Percentiles rank a stretch among this genome's conserved stretches.
phyloP scores from a whole-genome alignment of 1,139 yeast genomes.

The Zygosaccharomyces pseudobailii region DNA sequence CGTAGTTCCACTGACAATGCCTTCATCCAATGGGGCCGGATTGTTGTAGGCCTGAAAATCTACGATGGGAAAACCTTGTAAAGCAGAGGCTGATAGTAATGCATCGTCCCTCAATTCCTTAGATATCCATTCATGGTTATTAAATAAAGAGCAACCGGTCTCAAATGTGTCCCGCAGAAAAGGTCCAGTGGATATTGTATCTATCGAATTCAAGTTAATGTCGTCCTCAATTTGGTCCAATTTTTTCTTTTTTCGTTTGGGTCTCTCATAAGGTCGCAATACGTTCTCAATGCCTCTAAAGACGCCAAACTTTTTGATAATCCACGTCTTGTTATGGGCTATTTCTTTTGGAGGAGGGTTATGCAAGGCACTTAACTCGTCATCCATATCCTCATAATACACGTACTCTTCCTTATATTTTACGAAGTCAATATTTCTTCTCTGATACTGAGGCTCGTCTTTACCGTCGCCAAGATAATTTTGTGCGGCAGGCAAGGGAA shows the following conservation, averaged over 20 bases:
- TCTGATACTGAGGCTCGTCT: slow-evolving; percentile 36
- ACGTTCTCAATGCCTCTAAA: slow-evolving; percentile 40
- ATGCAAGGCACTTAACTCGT: slow-evolving; percentile 59
- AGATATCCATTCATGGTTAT: slow-evolving; percentile 54
- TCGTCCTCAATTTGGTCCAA: not conserved
- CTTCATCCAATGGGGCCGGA: slow-evolving; percentile 3
- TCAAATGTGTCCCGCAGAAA: slow-evolving; percentile 5
- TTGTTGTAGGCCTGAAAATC: slow-evolving; percentile 5
- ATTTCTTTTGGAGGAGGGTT: slow-evolving; percentile 43
- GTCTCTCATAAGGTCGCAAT: slow-evolving; percentile 11
- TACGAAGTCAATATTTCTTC: slow-evolving; percentile 76
- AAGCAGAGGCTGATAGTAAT: slow-evolving; percentile 65
- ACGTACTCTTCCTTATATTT: slow-evolving; percentile 60
- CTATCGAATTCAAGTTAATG: not conserved
- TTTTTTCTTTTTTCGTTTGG: slow-evolving; percentile 23
- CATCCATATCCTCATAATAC: slow-evolving; percentile 78
- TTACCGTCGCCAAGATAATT: slow-evolving; percentile 13
- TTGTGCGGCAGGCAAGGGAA: slow-evolving; percentile 29
- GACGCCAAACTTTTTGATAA: slow-evolving; percentile 81
- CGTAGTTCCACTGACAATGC: not conserved
- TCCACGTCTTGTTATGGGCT: slow-evolving; percentile 48
- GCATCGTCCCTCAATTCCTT: slow-evolving; percentile 70
- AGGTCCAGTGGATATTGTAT: not conserved
- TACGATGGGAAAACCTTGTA: slow-evolving; percentile 43
- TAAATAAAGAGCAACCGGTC: slow-evolving; percentile 27